Conservation (phyloP, 2,329 filamentous ascomycete genomes). For the Leptographium procerum region DNA sequence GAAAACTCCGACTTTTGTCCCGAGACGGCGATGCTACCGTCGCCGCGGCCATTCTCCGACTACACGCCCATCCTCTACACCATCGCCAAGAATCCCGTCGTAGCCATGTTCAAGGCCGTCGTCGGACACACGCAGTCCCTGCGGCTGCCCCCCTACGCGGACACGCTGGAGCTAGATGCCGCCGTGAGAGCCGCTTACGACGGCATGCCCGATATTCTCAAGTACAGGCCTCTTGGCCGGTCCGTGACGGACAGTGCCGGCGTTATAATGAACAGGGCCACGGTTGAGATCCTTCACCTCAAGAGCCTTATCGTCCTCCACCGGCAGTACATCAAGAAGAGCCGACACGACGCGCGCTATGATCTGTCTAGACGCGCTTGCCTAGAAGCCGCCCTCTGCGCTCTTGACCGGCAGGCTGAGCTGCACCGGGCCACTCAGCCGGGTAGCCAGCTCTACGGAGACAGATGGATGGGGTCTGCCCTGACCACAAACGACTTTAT, state of each 20-base stretch:
- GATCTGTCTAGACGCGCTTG: too few species aligned
- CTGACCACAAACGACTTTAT: constrained; percentile 38
- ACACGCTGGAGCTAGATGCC: constrained; percentile 16
- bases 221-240: too few species aligned
- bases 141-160: constrained; percentile 10
- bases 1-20: constrained; percentile 26
- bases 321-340: constrained; percentile 15
- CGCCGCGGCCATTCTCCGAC: constrained; percentile 12
- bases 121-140: constrained; percentile 2
- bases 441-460: constrained; percentile 30
- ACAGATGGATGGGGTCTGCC: constrained; percentile 32
- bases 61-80: constrained; percentile 15
- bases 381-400: constrained; percentile 15
- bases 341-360: not conserved
- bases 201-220: too few species aligned
- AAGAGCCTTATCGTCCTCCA: constrained; percentile 23
- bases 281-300: constrained; percentile 19
- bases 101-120: constrained; percentile 8
- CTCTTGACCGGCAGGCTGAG: constrained; percentile 19
- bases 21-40: constrained; percentile 18
- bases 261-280: constrained; percentile 17
- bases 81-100: constrained; percentile 18
- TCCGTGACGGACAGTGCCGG: too few species aligned
- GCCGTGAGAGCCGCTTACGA: too few species aligned
- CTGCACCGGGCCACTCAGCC: constrained; percentile 21